Conservation (phyloP, 163 green algal species). For the Picocystis sp. region DNA sequence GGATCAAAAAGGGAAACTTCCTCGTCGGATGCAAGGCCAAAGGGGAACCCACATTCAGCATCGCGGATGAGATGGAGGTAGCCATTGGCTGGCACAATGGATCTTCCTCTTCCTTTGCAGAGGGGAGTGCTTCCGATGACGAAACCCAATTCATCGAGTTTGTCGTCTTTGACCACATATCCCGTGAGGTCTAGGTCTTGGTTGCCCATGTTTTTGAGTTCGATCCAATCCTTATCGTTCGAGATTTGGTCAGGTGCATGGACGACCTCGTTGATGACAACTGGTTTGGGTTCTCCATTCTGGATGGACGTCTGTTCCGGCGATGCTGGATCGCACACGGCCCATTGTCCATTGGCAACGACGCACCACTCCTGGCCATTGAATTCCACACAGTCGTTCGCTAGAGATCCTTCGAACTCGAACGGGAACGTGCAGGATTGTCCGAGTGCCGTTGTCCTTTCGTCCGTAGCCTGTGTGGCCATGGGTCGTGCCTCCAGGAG, state of each 20-base stretch:
- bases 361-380: constrained; percentile 2
- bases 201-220: constrained; percentile 1
- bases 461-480: not conserved
- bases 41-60: not conserved
- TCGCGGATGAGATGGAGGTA: constrained; percentile 1
- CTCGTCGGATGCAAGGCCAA: constrained; percentile 8
- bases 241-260: not conserved
- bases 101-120: not conserved
- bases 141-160: not conserved
- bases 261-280: constrained; percentile 6
- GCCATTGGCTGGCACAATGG: not conserved
- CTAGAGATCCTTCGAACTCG: constrained; percentile 1
- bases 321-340: not conserved
- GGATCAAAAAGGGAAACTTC: constrained; percentile 2
- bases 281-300: not conserved
- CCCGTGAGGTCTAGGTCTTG: constrained; percentile 2
- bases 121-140: not conserved
- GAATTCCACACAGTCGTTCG: constrained; percentile 5
- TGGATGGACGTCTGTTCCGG: not conserved
- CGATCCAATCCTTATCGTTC: constrained; percentile 5
- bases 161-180: constrained; percentile 3
- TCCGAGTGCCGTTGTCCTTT: constrained; percentile 1
- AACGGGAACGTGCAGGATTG: constrained; percentile 3
- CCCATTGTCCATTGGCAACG: not conserved
- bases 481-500: no score